Percentiles rank a stretch among this genome's conserved stretches.
phyloP scores from a whole-genome alignment of 169 alveolate species.

The Cystoisospora suis region DNA sequence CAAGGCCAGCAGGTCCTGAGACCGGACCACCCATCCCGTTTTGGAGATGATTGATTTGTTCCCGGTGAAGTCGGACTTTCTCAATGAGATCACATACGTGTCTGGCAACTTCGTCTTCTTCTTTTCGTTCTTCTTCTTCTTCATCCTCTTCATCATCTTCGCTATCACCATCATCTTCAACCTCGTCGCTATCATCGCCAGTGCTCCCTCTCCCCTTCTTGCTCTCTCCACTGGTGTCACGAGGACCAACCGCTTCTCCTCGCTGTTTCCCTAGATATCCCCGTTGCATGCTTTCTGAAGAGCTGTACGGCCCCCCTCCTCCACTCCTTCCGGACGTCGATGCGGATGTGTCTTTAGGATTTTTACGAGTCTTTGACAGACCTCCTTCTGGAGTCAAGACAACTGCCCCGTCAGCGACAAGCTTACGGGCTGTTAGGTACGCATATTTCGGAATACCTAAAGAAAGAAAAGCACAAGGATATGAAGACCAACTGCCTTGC shows the following conservation, averaged over 20 bases:
- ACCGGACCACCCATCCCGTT: neutral
- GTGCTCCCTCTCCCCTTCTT: too few species aligned
- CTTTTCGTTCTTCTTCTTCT: neutral
- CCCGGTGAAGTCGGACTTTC: neutral
- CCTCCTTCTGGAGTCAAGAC: slow-evolving; percentile 45
- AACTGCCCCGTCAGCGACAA: slow-evolving; percentile 60
- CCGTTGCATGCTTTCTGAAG: neutral
- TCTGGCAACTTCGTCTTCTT: slow-evolving; percentile 2
- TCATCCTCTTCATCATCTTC: slow-evolving; percentile 3
- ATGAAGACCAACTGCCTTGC: too few species aligned
- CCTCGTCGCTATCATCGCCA: neutral
- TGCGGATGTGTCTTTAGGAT: neutral
- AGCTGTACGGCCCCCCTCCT: neutral
- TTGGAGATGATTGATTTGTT: neutral
- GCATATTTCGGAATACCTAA: slow-evolving; percentile 66
- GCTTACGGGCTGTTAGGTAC: slow-evolving; percentile 55
- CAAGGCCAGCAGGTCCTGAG: neutral
- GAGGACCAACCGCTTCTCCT: too few species aligned
- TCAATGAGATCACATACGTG: neutral
- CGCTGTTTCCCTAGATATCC: neutral
- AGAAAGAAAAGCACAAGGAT: neutral
- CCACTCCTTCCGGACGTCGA: neutral
- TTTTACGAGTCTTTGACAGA: neutral
- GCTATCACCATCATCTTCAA: neutral
- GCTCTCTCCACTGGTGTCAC: too few species aligned